Percentiles rank a stretch among this genome's conserved stretches.
These are phyloP conservation scores for Fomitopsis serialis DNA, from an alignment of 768 basidiomycete genomes.

Conservation along the genomic window DNA sequence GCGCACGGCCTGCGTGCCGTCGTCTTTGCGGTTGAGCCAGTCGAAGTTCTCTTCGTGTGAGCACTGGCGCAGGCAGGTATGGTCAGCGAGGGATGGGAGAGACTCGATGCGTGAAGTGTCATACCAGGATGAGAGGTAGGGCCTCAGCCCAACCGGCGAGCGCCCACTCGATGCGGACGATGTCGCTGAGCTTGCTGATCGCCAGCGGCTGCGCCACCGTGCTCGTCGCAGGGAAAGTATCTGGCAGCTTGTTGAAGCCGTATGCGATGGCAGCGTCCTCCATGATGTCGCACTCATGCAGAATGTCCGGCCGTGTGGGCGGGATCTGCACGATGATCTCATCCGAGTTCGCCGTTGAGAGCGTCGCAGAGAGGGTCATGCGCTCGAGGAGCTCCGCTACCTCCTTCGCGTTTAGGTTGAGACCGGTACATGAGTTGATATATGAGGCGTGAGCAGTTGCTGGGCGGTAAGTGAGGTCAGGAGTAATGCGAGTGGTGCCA, in stretches of 20 bases:
- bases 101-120: constrained; percentile 19
- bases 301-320: constrained; percentile 94
- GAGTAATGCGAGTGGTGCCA: constrained; percentile 70
- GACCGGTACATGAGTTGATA: constrained; percentile 93
- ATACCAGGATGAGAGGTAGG: constrained; percentile 86
- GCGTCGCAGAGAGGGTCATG: constrained; percentile 69
- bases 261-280: constrained; percentile 98
- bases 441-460: constrained; percentile 81
- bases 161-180: constrained; percentile 87
- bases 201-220: constrained; percentile 92
- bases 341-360: constrained; percentile 54
- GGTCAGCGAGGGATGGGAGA: background rate
- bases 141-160: constrained; percentile 96
- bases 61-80: constrained; percentile 48
- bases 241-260: constrained; percentile 94
- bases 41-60: constrained; percentile 98
- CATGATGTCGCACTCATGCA: constrained; percentile 98
- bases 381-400: constrained; percentile 70
- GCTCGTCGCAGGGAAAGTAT: constrained; percentile 87
- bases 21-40: constrained; percentile 84
- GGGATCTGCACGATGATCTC: constrained; percentile 76
- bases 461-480: constrained; percentile 69
- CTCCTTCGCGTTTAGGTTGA: constrained; percentile 59
- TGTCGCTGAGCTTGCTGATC: constrained; percentile 85
- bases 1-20: constrained; percentile 75